Evolutionary conservation across 177 flowering plant species (phyloP).

Genomic region (Vitis hybrid): DNA sequence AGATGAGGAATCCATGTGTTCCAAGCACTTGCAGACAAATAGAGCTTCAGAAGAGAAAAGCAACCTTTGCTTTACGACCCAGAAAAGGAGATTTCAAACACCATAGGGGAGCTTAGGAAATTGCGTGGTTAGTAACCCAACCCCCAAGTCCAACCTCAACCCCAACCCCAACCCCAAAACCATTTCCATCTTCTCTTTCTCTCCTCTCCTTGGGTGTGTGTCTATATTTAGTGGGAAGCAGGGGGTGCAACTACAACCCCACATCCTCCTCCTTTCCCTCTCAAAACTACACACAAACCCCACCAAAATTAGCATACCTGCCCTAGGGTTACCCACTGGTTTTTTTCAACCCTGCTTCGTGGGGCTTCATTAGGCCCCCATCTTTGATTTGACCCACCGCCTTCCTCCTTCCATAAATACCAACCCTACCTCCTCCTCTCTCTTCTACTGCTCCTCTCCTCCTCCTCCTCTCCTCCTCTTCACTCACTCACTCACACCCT

Average conservation of each 20-base stretch:
- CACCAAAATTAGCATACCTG: not conserved
- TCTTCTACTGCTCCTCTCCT: not conserved
- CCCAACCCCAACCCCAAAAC: not conserved
- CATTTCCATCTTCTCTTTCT: constrained; percentile 18
- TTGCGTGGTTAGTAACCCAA: constrained; percentile 32
- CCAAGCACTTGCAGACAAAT: constrained; percentile 57
- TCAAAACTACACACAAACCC: constrained; percentile 6
- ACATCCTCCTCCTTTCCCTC: constrained; percentile 25
- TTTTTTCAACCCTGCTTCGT: constrained; percentile 6
- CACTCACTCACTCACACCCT: not conserved
- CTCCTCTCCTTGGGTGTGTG: constrained; percentile 6
- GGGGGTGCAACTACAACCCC: constrained; percentile 31
- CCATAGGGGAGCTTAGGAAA: constrained; percentile 34
- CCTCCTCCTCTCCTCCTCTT: not conserved
- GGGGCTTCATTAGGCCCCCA: not conserved
- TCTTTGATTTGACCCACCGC: constrained; percentile 1
- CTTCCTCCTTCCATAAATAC: constrained; percentile 3
- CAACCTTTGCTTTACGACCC: constrained; percentile 42
- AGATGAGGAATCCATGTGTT: constrained; percentile 39
- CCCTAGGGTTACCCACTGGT: constrained; percentile 10
- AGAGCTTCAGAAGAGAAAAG: constrained; percentile 46
- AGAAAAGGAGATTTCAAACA: constrained; percentile 42
- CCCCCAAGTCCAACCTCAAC: not conserved
- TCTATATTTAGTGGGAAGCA: constrained; percentile 33
- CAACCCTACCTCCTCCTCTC: not conserved